phyloP scores from a whole-genome alignment of 352 stramenopile genomes.

The Phytophthora aleatoria region DNA sequence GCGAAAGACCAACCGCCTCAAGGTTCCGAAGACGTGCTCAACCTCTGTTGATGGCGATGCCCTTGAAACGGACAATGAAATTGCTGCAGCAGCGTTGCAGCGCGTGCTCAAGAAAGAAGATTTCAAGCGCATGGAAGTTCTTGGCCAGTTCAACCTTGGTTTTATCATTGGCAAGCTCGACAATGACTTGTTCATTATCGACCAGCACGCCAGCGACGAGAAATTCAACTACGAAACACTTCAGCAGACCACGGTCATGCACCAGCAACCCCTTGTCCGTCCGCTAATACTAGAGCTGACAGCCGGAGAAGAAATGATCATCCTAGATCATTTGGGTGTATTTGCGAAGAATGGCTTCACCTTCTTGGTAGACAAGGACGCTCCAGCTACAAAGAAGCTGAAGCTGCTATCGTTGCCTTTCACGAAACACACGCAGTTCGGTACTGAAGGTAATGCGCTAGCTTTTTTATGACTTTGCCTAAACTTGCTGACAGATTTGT shows the following conservation, averaged over 20 bases:
- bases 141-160: conserved; percentile 98
- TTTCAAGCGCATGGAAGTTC: conserved; percentile 92
- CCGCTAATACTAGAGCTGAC: conserved; percentile 93
- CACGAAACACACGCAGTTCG: conserved; percentile 89
- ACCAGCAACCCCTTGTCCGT: conserved; percentile 95
- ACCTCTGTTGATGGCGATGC: conserved; percentile 15
- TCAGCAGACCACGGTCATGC: conserved; percentile 89
- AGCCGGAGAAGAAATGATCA: conserved; percentile 92
- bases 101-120: conserved; percentile 91
- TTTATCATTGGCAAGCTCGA: conserved; percentile 95
- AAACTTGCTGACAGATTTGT: conserved; percentile 4
- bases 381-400: conserved; percentile 62
- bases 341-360: conserved; percentile 97
- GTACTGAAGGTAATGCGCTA: conserved; percentile 55
- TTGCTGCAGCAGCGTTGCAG: conserved; percentile 56
- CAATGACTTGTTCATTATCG: conserved; percentile 97
- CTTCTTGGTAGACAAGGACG: conserved; percentile 55
- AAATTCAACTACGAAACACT: conserved; percentile 81
- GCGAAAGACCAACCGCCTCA: conserved; percentile 33
- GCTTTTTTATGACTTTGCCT: not conserved
- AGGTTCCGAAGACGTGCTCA: conserved; percentile 50
- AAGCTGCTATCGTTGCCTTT: conserved; percentile 84
- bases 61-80: conserved; percentile 42
- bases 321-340: conserved; percentile 93
- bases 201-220: conserved; percentile 99